A percentile compares a stretch with the other conserved stretches of the same genome.
phyloP scores from a whole-genome alignment of 1,284 basidiomycete species.

The Cryptococcus sp. region DNA sequence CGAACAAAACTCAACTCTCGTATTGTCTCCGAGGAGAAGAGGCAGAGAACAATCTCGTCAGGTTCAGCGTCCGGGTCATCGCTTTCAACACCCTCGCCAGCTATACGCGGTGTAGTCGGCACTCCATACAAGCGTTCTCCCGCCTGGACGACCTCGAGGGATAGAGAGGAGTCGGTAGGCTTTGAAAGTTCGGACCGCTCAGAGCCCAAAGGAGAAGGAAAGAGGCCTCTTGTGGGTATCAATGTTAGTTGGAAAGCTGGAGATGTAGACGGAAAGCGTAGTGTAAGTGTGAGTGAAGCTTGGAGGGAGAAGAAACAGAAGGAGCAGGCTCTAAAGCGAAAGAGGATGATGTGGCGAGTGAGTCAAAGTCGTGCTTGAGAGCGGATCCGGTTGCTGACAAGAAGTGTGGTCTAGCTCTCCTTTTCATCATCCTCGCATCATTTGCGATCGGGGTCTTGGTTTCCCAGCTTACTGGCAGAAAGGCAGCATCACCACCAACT shows the following conservation, averaged over 20 bases:
- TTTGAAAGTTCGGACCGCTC: neutral
- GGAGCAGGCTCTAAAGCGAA: constrained; percentile 11
- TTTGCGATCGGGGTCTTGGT: neutral
- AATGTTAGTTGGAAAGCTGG: constrained; percentile 3
- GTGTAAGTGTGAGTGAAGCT: constrained; percentile 1
- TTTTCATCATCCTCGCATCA: neutral
- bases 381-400: neutral
- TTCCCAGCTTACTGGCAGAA: neutral
- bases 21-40: neutral
- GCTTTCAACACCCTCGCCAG: constrained; percentile 1
- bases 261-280: constrained; percentile 1
- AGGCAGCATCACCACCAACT: neutral
- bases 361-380: neutral
- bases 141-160: neutral
- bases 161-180: neutral
- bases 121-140: neutral
- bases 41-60: constrained; percentile 5
- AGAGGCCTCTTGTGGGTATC: neutral
- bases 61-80: constrained; percentile 6
- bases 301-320: constrained; percentile 9
- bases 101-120: neutral
- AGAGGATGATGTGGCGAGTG: constrained; percentile 11
- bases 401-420: neutral
- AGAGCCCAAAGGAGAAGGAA: neutral
- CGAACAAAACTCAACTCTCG: neutral